phyloP scores from a whole-genome alignment of 768 basidiomycete genomes.

The Lactifluus hygrophoroides region DNA sequence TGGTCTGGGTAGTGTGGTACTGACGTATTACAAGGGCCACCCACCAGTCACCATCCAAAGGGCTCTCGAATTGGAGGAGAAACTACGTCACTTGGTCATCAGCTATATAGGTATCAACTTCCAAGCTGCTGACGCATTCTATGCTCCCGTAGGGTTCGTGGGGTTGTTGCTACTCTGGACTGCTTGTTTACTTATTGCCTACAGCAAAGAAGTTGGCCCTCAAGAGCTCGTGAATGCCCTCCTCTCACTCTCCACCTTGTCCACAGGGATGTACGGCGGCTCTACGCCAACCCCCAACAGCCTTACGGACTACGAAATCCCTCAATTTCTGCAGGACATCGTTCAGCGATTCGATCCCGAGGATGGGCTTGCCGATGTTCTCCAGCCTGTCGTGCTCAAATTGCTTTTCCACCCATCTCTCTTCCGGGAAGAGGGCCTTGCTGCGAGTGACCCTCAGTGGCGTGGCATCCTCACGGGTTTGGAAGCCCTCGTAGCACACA shows the following conservation, averaged over 20 bases:
- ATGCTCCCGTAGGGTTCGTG: conserved; percentile 70
- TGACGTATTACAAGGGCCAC: conserved; percentile 39
- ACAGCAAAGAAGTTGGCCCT: conserved; percentile 63
- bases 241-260: conserved; percentile 60
- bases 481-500: conserved; percentile 71
- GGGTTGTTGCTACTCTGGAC: not conserved
- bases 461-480: conserved; percentile 76
- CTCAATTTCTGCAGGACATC: conserved; percentile 78
- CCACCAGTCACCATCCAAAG: conserved; percentile 50
- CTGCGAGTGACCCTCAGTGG: conserved; percentile 74
- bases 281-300: conserved; percentile 38
- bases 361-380: conserved; percentile 65
- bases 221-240: conserved; percentile 78
- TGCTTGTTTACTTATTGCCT: not conserved
- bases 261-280: conserved; percentile 51
- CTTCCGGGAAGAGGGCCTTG: conserved; percentile 57
- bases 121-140: conserved; percentile 93
- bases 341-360: conserved; percentile 72
- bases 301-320: conserved; percentile 60
- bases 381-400: conserved; percentile 62
- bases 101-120: conserved; percentile 84
- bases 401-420: conserved; percentile 60
- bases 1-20: not conserved
- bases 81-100: conserved; percentile 71
- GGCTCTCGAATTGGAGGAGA: conserved; percentile 60